phyloP scores from a whole-genome alignment of 2,329 filamentous ascomycete species.

The Fusarium solani-melongenae region DNA sequence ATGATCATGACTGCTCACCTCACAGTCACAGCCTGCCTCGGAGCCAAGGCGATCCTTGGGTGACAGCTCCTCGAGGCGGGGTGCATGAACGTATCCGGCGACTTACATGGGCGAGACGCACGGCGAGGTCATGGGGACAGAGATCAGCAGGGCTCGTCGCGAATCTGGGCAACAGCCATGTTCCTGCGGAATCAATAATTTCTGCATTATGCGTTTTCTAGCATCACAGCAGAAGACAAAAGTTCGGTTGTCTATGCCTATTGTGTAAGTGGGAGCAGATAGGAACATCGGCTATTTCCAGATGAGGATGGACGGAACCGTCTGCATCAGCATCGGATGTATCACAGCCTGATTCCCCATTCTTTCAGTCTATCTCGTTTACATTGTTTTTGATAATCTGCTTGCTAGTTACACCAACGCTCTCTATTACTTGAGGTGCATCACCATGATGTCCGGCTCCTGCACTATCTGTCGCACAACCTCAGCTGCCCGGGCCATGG shows the following conservation, averaged over 20 bases:
- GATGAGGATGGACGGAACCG: background rate
- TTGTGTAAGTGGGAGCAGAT: background rate
- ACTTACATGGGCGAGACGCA: slow-evolving; percentile 16
- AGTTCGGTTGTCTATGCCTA: background rate
- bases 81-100: slow-evolving; percentile 24
- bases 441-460: slow-evolving; percentile 86
- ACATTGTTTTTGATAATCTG: background rate
- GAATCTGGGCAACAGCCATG: background rate
- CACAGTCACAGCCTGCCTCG: slow-evolving; percentile 13
- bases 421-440: slow-evolving; percentile 74
- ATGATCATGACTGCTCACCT: background rate
- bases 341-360: background rate
- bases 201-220: background rate
- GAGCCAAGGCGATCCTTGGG: background rate
- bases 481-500: slow-evolving; percentile 90
- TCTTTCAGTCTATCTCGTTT: background rate
- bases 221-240: background rate
- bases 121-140: slow-evolving; percentile 13
- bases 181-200: background rate
- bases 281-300: background rate
- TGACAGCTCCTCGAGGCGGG: background rate
- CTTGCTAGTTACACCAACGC: slow-evolving; percentile 15
- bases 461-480: slow-evolving; percentile 82
- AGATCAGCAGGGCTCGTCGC: slow-evolving; percentile 7
- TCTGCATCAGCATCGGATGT: slow-evolving; percentile 3